Evolutionary conservation across 345 rosid species (phyloP), one percentile per base, ranked within the genome.

Genomic region (Populus pruinosa): DNA sequence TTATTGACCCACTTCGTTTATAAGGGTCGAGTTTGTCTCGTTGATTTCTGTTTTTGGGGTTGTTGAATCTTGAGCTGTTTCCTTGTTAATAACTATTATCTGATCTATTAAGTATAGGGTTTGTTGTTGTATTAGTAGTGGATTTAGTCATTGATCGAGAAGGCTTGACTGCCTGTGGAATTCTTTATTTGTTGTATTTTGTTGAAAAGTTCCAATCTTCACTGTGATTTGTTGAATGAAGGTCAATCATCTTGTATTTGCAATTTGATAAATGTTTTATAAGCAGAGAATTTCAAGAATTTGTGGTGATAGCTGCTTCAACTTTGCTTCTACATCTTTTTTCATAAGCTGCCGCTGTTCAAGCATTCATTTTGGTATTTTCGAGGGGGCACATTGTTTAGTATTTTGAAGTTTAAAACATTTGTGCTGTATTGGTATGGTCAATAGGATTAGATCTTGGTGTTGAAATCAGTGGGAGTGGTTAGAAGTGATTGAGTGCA

Each of bases 381-480:
- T 81, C 82, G 73, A 76, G 62, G 79, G 70, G 33, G 41, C 39
- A 5, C 39, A 50, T 49, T 79, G 66, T 78, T 79, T 21, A 69
- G 56, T 69, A 75, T 73, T 72, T 53, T 49, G 62, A 53, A 76
- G 72, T 82, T 81, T 74, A 69, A 79, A 85, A 79, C 74, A 82
- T 59, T 66, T 78, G 56, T 68, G 75, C n/a, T 78, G 29, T 81
- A 36, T 71, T 70, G 47, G 31, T 38, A 20, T 16, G 18, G 63
- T 50, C 44, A 13, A 70, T 55, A 55, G 69, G 83, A 77, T 76
- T 81, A 47, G 87, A 88, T 86, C 82, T 83, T 90, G 78, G 85
- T 82, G 85, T 82, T 61, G 75, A 70, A 69, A 68, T 72, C 67
- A 75, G 82, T 62, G 50, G 70, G 64, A 55, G 67, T 27, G 43